Evolutionary conservation across 805 yeast genomes (phyloP), one percentile per base, ranked within the genome.

Genomic region (Suhomyces kilbournensis): DNA sequence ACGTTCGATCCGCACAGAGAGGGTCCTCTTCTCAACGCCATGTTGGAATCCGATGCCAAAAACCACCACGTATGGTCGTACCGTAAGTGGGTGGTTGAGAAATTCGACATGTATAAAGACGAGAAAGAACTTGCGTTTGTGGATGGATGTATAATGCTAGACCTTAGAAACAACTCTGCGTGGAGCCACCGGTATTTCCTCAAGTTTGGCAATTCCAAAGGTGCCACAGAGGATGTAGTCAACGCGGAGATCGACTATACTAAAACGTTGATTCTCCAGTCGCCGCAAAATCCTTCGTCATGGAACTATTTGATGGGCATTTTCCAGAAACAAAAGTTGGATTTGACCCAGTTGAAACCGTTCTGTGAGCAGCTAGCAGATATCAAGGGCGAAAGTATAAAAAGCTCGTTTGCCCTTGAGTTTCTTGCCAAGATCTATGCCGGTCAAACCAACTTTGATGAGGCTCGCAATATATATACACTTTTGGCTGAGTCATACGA

Each of bases 11-110:
- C 78, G 2, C 72, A 69, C 42, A 71, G 84, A 35, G 98, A 94
- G 64, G 75, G 76, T 48, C 86, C 88, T 2, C 76, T 90, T 20
- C 72, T 88, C 42, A 78, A 78, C 39, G 69, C 78, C 46, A 87
- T 93, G 87, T 68, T 94, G 4, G 81, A 79, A 10, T 86, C 83
- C 47, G 99, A 94, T 63, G 66, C 85, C 4, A 94, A 94, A 64
- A 94, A 94, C 71, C 96, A 94, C 68, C 99, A 94, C 62, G 97
- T 92, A 5, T 94, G 99, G 98, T 82, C 97, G 0, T 90, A 91
- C 60, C 72, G 93, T 49, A 87, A 88, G 60, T 92, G 97, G 97
- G 70, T 89, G 20, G 85, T 87, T 8, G 74, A 77, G 35, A 74
- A 74, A 58, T 86, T 85, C 56, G 65, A 74, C 1, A 72, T 82